Percentiles rank a stretch among this genome's conserved stretches.
These are phyloP conservation scores for Acacia melanoxylon DNA, from an alignment of 306 rosid species.

Conservation along the genomic window DNA sequence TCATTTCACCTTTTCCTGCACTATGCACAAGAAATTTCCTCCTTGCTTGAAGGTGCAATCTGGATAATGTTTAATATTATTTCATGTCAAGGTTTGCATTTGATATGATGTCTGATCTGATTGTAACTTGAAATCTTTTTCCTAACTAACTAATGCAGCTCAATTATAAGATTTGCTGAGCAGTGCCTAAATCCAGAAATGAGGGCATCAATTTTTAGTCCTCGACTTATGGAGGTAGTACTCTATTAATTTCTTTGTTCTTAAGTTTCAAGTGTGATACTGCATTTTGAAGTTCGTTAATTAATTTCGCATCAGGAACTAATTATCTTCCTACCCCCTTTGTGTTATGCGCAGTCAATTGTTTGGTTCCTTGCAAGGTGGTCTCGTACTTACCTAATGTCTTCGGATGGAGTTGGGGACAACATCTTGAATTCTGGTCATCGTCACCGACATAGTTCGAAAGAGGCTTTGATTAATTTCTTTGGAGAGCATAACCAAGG, in stretches of 20 bases:
- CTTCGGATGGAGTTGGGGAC: slow-evolving; percentile 61
- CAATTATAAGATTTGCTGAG: slow-evolving; percentile 86
- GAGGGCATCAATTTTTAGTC: slow-evolving; percentile 86
- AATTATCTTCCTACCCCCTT: slow-evolving; percentile 24
- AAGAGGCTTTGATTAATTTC: slow-evolving; percentile 57
- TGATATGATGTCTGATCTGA: slow-evolving; percentile 12
- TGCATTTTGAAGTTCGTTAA: slow-evolving; percentile 8
- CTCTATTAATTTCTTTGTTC: slow-evolving; percentile 31
- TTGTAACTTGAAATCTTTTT: slow-evolving; percentile 22
- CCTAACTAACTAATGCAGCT: slow-evolving; percentile 56
- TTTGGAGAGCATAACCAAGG: slow-evolving; percentile 90
- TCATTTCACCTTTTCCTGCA: no score
- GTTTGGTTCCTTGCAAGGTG: slow-evolving; percentile 98
- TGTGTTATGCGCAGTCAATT: slow-evolving; percentile 68
- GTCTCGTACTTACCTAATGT: slow-evolving; percentile 84
- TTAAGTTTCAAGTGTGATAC: slow-evolving; percentile 16
- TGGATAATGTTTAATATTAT: slow-evolving; percentile 13
- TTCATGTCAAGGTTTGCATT: slow-evolving; percentile 20
- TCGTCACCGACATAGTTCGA: slow-evolving; percentile 44
- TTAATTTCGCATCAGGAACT: slow-evolving; percentile 23
- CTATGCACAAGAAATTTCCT: slow-evolving; percentile 4
- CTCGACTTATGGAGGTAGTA: slow-evolving; percentile 94
- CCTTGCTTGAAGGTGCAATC: slow-evolving; percentile 19
- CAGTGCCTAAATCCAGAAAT: slow-evolving; percentile 73
- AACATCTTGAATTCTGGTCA: slow-evolving; percentile 46